Percentiles rank a stretch among this genome's conserved stretches.
Evolutionary conservation across 495 filamentous ascomycete species (phyloP).

Genomic region (Aspergillus carlsbadensis): DNA sequence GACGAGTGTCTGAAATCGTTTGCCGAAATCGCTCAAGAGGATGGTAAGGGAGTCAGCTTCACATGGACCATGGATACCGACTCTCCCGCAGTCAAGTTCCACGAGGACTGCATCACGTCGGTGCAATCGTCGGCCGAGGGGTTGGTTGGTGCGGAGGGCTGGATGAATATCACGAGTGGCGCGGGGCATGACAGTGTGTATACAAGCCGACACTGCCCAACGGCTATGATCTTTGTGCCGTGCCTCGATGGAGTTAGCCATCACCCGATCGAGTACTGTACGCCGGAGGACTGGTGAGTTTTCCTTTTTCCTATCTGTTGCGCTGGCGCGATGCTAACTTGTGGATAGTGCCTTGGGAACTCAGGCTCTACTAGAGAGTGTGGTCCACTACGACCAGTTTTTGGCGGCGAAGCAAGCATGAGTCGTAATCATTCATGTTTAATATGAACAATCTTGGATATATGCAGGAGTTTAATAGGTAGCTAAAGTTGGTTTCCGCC

Average conservation of each 20-base stretch:
- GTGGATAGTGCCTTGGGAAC: slow-evolving; percentile 33
- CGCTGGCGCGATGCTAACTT: neutral
- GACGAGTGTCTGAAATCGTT: slow-evolving; percentile 46
- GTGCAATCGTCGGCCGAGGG: slow-evolving; percentile 56
- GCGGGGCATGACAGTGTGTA: slow-evolving; percentile 63
- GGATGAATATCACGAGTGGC: slow-evolving; percentile 48
- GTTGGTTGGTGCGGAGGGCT: slow-evolving; percentile 37
- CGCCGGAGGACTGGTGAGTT: slow-evolving; percentile 53
- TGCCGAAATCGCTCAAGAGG: slow-evolving; percentile 45
- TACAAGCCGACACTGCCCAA: slow-evolving; percentile 53
- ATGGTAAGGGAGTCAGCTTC: slow-evolving; percentile 46
- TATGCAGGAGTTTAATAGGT: too few species aligned
- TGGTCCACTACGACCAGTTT: slow-evolving; percentile 32
- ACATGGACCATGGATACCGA: slow-evolving; percentile 56
- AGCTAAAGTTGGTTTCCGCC: too few species aligned
- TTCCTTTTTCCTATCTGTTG: neutral
- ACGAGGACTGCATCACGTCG: slow-evolving; percentile 59
- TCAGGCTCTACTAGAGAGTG: slow-evolving; percentile 35
- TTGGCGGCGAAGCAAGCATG: neutral
- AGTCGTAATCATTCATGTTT: too few species aligned
- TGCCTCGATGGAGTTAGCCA: slow-evolving; percentile 61
- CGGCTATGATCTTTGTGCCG: slow-evolving; percentile 65
- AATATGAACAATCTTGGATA: too few species aligned
- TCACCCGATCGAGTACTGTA: slow-evolving; percentile 59
- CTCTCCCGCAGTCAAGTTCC: slow-evolving; percentile 62